These are phyloP conservation scores for Hemileia vastatrix DNA, from an alignment of 1,284 basidiomycete species.

Conservation along the genomic window DNA sequence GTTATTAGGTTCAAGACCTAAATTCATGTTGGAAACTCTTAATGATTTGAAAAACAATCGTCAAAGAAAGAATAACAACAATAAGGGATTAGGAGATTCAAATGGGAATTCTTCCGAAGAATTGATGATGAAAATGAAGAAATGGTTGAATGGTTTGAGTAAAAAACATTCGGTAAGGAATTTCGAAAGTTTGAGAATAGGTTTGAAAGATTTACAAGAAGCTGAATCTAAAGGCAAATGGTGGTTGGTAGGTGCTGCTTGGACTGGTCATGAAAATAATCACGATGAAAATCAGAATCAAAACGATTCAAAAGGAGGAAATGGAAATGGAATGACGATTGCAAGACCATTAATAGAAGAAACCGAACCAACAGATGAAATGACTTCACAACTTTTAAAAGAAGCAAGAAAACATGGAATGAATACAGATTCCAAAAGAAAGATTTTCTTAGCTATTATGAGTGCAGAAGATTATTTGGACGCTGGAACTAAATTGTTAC, in stretches of 20 bases:
- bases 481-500: conserved; percentile 72
- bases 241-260: conserved; percentile 96
- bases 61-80: conserved; percentile 60
- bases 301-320: conserved; percentile 6
- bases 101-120: conserved; percentile 9
- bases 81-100: conserved; percentile 48
- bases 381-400: conserved; percentile 56
- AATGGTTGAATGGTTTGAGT: conserved; percentile 61
- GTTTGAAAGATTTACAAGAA: conserved; percentile 72
- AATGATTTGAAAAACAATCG: conserved; percentile 79
- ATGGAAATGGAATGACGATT: conserved; percentile 15
- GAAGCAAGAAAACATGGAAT: conserved; percentile 88
- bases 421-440: conserved; percentile 89
- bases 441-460: conserved; percentile 85
- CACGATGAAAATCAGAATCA: conserved; percentile 48
- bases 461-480: conserved; percentile 83
- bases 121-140: conserved; percentile 59
- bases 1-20: conserved; percentile 50
- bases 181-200: conserved; percentile 72
- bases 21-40: conserved; percentile 86
- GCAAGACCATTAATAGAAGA: neutral
- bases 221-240: conserved; percentile 85
- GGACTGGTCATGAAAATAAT: too few relatives aligned
- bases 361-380: conserved; percentile 32
- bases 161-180: conserved; percentile 66